Percentiles rank a stretch among this genome's conserved stretches.
phyloP scores from a whole-genome alignment of 169 alveolate species.

The Eimeria necatrix region DNA sequence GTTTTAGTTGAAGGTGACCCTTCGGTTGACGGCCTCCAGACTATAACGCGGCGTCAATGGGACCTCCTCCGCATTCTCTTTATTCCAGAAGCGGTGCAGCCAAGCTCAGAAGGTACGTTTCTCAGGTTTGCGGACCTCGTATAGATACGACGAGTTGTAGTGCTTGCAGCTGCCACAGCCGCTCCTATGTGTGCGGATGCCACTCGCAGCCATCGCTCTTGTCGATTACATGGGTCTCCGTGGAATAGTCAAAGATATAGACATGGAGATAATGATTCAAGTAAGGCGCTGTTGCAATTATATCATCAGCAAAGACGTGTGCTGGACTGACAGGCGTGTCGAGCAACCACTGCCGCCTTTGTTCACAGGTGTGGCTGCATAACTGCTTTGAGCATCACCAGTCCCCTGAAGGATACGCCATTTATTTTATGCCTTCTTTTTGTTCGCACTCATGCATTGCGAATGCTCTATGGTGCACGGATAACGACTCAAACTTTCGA shows the following conservation, averaged over 20 bases:
- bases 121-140: not conserved
- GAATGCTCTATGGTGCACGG: conserved; percentile 78
- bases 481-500: conserved; percentile 56
- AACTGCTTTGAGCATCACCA: conserved; percentile 78
- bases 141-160: not conserved
- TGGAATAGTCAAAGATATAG: conserved; percentile 49
- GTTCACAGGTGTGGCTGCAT: conserved; percentile 79
- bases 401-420: conserved; percentile 73
- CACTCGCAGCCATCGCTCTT: conserved; percentile 49
- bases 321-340: not conserved
- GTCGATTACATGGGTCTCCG: conserved; percentile 60
- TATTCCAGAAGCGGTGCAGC: conserved; percentile 56
- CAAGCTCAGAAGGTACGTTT: conserved; percentile 49
- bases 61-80: conserved; percentile 58
- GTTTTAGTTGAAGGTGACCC: conserved; percentile 39
- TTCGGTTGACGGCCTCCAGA: conserved; percentile 48
- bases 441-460: conserved; percentile 80
- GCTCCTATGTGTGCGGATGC: not conserved
- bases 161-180: not conserved
- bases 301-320: not conserved
- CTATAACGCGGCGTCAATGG: conserved; percentile 35
- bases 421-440: conserved; percentile 77
- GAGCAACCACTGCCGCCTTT: not conserved
- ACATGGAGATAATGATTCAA: conserved; percentile 67
- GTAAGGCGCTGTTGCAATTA: not conserved